Conservation (phyloP, 768 basidiomycete genomes). For the Clitopilus hobsonii region DNA sequence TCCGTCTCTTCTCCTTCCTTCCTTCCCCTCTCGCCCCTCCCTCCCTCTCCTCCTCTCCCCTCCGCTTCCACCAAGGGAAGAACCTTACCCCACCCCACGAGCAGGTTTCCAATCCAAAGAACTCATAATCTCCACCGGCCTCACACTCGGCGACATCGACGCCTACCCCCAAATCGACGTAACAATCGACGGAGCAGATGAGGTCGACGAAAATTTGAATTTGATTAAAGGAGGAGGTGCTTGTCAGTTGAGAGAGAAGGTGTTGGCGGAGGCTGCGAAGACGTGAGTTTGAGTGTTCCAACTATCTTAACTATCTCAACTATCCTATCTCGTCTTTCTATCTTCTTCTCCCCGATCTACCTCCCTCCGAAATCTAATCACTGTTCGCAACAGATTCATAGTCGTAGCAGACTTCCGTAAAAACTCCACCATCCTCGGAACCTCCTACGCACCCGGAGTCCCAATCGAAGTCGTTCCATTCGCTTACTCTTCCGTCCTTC, state of each 20-base stretch:
- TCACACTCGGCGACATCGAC: constrained; percentile 84
- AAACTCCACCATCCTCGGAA: constrained; percentile 78
- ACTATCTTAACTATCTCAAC: background rate
- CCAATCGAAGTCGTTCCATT: constrained; percentile 97
- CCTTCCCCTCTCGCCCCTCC: background rate
- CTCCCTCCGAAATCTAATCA: no score
- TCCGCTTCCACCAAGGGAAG: no score
- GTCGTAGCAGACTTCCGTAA: constrained; percentile 96
- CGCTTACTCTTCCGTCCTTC: constrained; percentile 86
- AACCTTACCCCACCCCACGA: constrained; percentile 1
- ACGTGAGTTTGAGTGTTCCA: constrained; percentile 44
- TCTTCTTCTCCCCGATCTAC: no score
- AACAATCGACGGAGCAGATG: constrained; percentile 97
- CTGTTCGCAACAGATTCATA: constrained; percentile 54
- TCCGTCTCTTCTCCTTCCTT: constrained; percentile 21
- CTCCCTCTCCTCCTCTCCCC: no score
- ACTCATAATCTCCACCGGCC: constrained; percentile 77
- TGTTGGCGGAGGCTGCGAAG: constrained; percentile 91
- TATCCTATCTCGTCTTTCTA: no score
- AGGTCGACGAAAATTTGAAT: constrained; percentile 87
- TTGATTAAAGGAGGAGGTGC: constrained; percentile 98
- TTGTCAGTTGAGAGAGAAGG: constrained; percentile 95
- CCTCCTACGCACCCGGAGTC: constrained; percentile 80
- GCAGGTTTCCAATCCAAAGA: constrained; percentile 93
- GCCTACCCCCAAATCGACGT: constrained; percentile 89